Percentiles rank a stretch among this genome's conserved stretches.
phyloP scores from a whole-genome alignment of 441 rosid species.

The Raphanus hybrid region DNA sequence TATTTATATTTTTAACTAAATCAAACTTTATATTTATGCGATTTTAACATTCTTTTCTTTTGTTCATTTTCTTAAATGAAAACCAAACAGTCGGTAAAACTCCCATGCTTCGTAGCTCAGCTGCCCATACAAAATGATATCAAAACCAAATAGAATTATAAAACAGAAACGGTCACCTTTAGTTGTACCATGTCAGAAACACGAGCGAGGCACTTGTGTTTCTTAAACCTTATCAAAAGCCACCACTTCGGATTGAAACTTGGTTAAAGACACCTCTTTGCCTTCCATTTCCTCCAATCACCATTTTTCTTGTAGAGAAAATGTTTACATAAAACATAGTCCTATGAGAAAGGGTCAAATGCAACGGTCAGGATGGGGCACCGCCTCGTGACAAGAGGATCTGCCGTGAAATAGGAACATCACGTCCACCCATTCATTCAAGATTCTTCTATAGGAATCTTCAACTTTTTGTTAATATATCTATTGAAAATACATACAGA shows the following conservation, averaged over 20 bases:
- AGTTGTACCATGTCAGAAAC: conserved; percentile 33
- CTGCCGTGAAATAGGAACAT: conserved; percentile 44
- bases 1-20: too few relatives aligned
- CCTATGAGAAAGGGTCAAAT: not conserved
- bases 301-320: not conserved
- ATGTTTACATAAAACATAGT: not conserved
- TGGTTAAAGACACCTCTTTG: conserved; percentile 29
- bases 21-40: not conserved
- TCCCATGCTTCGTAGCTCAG: conserved; percentile 23
- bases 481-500: not conserved
- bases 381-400: conserved; percentile 24
- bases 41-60: not conserved
- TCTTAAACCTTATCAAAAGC: conserved; percentile 36
- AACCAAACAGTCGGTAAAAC: not conserved
- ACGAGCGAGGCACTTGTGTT: conserved; percentile 34
- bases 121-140: conserved; percentile 35
- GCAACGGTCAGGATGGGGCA: conserved; percentile 24
- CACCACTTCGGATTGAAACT: conserved; percentile 18
- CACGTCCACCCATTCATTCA: conserved; percentile 34
- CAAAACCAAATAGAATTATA: conserved; percentile 15
- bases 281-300: conserved; percentile 42
- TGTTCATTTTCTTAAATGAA: not conserved
- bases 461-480: not conserved
- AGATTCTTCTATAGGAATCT: conserved; percentile 37
- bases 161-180: conserved; percentile 31